Base-by-base conservation (phyloP, 805 yeast genomes). In the Sugiyamaella chiloensis region DNA sequence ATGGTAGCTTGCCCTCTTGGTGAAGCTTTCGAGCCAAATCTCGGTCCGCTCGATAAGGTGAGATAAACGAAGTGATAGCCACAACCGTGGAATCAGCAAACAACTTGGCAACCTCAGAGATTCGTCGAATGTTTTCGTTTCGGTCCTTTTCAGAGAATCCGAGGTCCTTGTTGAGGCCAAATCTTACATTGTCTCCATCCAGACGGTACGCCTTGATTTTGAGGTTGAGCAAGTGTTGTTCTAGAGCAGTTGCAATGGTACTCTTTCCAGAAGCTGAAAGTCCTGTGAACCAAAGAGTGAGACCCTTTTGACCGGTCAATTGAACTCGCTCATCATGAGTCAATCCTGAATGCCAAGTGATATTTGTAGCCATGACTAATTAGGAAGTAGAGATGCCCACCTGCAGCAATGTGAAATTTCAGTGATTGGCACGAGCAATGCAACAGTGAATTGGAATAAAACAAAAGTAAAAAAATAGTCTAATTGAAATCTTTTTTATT, bases 271-370 rank as follows among this genome's bases (percentile, higher is more conserved):
- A 85, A 7, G 97, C 98, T 55, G 95, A 85, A 53, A 91, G 75
- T 4, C 98, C 98, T 11, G 98, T 91, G 59, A 91, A 75, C 98
- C 98, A 91, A 39, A 91, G 74, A 19, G 98, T 91, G 48, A 85
- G 83, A 41, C 98, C 98, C 43, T 76, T 74, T 71, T 90, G 97
- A 50, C 82, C 81, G 52, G 87, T 79, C 48, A 86, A 70, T 24
- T 65, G 69, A 41, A 78, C 69, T 61, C 98, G 85, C 70, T 91
- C 96, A 17, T 74, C 81, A 67, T 85, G 88, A 19, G 93, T 82
- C 59, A 91, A 72, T 62, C 93, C 91, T 58, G 80, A 81, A 71
- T 91, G 97, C 97, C 98, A 91, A 56, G 97, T 89, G 67, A 91
- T 88, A 65, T 91, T 91, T 35, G 96, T 83, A 56, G 96, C 93